Evolutionary conservation across 768 basidiomycete genomes (phyloP), one percentile per base, ranked within the genome.

Genomic region (Lyophyllum semitale): DNA sequence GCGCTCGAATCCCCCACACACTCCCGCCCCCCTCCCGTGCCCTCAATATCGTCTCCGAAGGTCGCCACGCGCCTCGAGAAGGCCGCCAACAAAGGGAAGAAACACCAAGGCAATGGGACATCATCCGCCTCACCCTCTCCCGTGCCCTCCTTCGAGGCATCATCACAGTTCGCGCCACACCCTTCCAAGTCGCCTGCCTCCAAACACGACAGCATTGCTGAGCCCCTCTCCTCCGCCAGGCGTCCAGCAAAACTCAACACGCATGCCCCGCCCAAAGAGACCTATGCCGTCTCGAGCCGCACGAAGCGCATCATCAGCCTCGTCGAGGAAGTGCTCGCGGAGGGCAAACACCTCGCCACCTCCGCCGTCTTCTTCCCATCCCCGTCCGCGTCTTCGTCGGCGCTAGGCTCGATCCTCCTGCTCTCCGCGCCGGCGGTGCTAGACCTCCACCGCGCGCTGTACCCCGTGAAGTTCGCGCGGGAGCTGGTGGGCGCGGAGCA

Each of bases 381-480:
- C 27, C 58, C 71, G 55, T 50, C 64, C 0, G 58, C 70, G 26
- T 61, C 78, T 27, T 62, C 61, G 26, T 68, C 62, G 1, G 57
- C 71, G 2, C 78, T 82, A 18, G 88, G 89, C 9, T 73, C 71
- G 1, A 71, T 86, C 20, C 75, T 95, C 23, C 64, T 82, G 41
- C 81, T 87, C 59, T 78, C 87, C 1, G 80, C 87, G 17, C 74
- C 84, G 2, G 79, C 87, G 17, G 77, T 86, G 2, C 75, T 96
- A 51, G 93, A 95, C 51, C 73, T 97, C 8, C 90, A 86, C 71
- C 81, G 89, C 41, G 91, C 91, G 1, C 67, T 97, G 23, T 85
- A 90, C 66, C 92, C 92, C 12, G 77, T 89, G 33, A 77, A 77
- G 30, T 84, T 84, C 55, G 68, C 74, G 0, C 62, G 73, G 33